Percentiles rank a stretch among this genome's conserved stretches.
Conservation (phyloP, 2,329 filamentous ascomycete species). For the Pestalotiopsis sp. region DNA sequence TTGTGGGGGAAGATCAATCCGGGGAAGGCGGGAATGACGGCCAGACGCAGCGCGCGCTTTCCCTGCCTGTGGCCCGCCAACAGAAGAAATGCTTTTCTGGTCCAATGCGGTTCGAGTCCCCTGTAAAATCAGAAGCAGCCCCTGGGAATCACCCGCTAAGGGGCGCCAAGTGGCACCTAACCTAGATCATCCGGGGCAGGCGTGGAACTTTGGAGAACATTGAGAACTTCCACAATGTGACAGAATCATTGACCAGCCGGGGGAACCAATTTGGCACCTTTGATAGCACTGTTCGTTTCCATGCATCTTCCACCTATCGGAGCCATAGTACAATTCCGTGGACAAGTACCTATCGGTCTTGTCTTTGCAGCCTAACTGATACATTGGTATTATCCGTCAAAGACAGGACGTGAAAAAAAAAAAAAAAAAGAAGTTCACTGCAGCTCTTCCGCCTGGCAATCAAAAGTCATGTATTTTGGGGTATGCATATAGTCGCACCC, state of each 20-base stretch:
- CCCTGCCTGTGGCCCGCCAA: not conserved
- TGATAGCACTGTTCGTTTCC: not conserved
- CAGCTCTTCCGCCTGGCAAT: not conserved
- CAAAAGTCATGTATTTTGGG: too few species aligned
- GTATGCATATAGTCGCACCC: too few species aligned
- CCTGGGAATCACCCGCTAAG: not conserved
- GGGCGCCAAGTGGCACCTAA: not conserved
- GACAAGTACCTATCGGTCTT: not conserved
- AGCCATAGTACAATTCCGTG: not conserved
- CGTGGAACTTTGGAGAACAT: not conserved
- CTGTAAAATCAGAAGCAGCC: not conserved
- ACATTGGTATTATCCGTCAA: not conserved
- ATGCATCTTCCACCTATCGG: conserved; percentile 6
- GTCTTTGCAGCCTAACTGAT: not conserved
- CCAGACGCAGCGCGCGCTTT: not conserved
- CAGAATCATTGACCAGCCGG: not conserved
- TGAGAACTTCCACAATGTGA: conserved; percentile 1
- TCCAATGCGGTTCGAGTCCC: not conserved
- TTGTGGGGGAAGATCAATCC: conserved; percentile 4
- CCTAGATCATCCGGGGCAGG: not conserved
- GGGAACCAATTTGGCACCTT: not conserved
- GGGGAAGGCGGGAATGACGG: conserved; percentile 3
- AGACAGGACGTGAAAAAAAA: not conserved
- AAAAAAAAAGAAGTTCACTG: not conserved
- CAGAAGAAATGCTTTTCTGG: not conserved